A percentile compares a stretch with the other conserved stretches of the same genome.
Evolutionary conservation across 2,329 filamentous ascomycete species (phyloP).

Genomic region (Magnaporthiopsis poae): DNA sequence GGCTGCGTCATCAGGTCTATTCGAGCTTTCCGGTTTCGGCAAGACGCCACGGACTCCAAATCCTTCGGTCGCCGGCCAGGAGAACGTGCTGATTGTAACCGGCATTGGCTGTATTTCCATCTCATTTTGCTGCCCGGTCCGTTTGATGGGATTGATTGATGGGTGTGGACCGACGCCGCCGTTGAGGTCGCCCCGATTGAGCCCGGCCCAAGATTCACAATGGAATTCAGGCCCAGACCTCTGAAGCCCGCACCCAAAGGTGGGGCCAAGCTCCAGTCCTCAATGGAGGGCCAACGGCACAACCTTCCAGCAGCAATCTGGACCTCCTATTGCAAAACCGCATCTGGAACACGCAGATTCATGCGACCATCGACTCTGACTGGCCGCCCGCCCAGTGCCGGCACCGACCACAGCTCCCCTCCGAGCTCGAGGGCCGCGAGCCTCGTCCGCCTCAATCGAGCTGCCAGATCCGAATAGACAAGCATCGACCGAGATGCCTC

Average conservation of each 20-base stretch:
- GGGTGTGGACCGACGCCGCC: no score
- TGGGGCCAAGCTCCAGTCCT: neutral
- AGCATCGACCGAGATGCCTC: slow-evolving; percentile 6
- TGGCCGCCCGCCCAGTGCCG: neutral
- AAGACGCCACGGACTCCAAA: neutral
- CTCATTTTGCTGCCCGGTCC: neutral
- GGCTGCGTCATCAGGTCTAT: neutral
- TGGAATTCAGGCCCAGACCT: neutral
- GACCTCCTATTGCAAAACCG: neutral
- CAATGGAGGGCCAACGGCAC: neutral
- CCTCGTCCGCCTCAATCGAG: neutral
- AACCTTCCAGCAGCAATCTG: neutral
- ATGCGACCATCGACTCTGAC: slow-evolving; percentile 1
- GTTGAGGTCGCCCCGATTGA: no score
- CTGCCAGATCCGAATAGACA: neutral
- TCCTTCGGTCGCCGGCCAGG: no score
- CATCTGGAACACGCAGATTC: slow-evolving; percentile 7
- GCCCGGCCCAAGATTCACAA: no score
- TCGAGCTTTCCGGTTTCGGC: neutral
- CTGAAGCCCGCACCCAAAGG: neutral
- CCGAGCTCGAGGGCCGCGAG: neutral
- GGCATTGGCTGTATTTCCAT: neutral
- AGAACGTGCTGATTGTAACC: neutral
- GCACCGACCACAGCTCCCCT: neutral
- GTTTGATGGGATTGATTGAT: no score